Conservation (phyloP, 371 early-diverging fungal species). For the Rhizopus sp. region DNA sequence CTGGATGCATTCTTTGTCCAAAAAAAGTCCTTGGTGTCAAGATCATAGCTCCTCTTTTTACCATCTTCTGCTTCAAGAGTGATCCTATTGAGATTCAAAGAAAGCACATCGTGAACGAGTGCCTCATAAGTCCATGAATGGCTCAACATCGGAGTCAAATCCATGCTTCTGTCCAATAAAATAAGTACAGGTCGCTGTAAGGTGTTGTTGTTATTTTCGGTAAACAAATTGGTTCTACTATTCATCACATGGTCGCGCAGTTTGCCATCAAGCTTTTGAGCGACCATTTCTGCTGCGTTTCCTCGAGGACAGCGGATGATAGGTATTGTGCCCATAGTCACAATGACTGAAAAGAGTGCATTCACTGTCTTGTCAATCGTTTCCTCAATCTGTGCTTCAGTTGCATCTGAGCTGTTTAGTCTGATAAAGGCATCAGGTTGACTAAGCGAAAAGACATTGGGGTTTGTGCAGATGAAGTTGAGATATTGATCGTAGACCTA, state of each 20-base stretch:
- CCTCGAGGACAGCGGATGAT: constrained; percentile 90
- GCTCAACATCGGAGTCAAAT: constrained; percentile 90
- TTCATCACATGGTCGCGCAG: constrained; percentile 91
- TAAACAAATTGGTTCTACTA: constrained; percentile 78
- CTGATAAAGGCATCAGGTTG: constrained; percentile 77
- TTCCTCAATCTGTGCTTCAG: constrained; percentile 79
- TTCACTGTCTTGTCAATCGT: constrained; percentile 77
- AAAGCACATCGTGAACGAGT: constrained; percentile 95
- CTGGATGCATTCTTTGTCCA: constrained; percentile 92
- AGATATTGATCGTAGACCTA: constrained; percentile 96
- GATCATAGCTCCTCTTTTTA: constrained; percentile 81
- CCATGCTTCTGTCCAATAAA: constrained; percentile 94
- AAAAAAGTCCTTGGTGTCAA: constrained; percentile 92
- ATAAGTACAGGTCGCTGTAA: constrained; percentile 80
- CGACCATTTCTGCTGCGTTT: constrained; percentile 93
- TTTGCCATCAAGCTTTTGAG: constrained; percentile 83
- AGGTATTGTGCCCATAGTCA: constrained; percentile 90
- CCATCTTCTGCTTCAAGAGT: constrained; percentile 53
- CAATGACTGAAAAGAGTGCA: constrained; percentile 89
- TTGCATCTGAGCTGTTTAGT: constrained; percentile 78
- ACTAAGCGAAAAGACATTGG: constrained; percentile 94
- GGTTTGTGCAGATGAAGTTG: constrained; percentile 91
- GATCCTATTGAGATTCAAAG: constrained; percentile 91
- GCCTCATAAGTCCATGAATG: constrained; percentile 99
- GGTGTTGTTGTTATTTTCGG: constrained; percentile 51